These are phyloP conservation scores for Danielia oregonensis DNA, from an alignment of 805 yeast species.

Conservation along the genomic window DNA sequence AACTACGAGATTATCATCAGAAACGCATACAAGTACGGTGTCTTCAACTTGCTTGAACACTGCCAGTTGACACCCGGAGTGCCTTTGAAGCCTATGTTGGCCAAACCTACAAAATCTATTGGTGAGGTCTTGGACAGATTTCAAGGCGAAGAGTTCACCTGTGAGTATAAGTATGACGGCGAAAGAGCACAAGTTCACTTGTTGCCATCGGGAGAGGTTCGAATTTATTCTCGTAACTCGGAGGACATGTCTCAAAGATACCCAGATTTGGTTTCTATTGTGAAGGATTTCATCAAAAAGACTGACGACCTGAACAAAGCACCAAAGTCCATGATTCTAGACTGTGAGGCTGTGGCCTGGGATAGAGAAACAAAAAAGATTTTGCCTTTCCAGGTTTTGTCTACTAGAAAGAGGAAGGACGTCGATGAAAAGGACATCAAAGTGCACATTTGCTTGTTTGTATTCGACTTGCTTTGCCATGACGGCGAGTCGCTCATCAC, in stretches of 20 bases:
- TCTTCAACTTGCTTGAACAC: constrained; percentile 58
- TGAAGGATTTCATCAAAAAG: constrained; percentile 52
- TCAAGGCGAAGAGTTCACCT: constrained; percentile 79
- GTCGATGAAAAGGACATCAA: constrained; percentile 84
- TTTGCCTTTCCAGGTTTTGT: constrained; percentile 86
- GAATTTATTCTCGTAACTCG: constrained; percentile 87
- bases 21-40: constrained; percentile 64
- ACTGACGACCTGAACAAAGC: constrained; percentile 15
- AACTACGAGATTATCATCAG: constrained; percentile 79
- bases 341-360: constrained; percentile 98
- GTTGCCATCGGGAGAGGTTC: constrained; percentile 58
- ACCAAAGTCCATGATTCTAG: constrained; percentile 67
- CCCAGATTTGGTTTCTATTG: constrained; percentile 78
- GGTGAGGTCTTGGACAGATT: constrained; percentile 90
- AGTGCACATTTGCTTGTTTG: constrained; percentile 88
- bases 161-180: constrained; percentile 97
- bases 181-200: constrained; percentile 95
- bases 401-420: constrained; percentile 92
- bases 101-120: constrained; percentile 93
- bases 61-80: constrained; percentile 85
- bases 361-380: constrained; percentile 74
- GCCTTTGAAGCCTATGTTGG: constrained; percentile 96
- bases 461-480: constrained; percentile 77
- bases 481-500: constrained; percentile 72
- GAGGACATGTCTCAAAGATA: constrained; percentile 96